A percentile compares a stretch with the other conserved stretches of the same genome.
Conservation (phyloP, 768 basidiomycete genomes). For the Suillus discolor region DNA sequence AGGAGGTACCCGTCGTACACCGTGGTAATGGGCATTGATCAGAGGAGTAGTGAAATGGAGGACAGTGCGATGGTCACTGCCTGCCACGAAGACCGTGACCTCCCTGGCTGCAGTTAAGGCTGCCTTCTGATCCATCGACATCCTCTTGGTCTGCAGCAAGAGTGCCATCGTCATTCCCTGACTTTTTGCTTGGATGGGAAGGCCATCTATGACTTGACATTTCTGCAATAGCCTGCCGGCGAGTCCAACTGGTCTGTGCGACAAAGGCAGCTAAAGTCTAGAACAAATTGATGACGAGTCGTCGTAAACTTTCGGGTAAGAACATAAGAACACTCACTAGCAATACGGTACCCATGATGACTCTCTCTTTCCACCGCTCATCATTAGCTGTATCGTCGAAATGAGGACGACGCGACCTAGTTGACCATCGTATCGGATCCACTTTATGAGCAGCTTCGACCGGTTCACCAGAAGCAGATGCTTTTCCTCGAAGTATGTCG, state of each 20-base stretch:
- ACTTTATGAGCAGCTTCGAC: slow-evolving; percentile 21
- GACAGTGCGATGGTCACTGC: background rate
- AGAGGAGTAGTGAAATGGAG: background rate
- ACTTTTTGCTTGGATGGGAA: background rate
- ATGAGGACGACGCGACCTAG: slow-evolving; percentile 43
- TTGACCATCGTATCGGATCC: slow-evolving; percentile 46
- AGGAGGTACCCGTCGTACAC: no score
- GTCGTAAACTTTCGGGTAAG: background rate
- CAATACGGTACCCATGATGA: slow-evolving; percentile 57
- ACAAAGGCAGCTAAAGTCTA: slow-evolving; percentile 39
- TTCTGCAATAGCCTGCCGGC: slow-evolving; percentile 32
- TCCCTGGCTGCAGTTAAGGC: background rate
- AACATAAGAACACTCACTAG: slow-evolving; percentile 38
- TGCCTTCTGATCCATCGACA: background rate
- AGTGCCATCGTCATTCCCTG: background rate
- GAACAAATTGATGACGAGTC: background rate
- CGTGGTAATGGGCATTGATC: no score
- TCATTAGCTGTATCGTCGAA: slow-evolving; percentile 47
- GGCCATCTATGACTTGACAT: background rate
- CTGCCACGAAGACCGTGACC: background rate
- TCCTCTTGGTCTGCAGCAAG: background rate
- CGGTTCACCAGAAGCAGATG: slow-evolving; percentile 22
- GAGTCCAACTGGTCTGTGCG: slow-evolving; percentile 32
- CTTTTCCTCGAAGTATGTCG: slow-evolving; percentile 58
- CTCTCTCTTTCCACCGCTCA: slow-evolving; percentile 68